A percentile compares a stretch with the other conserved stretches of the same genome.
Conservation (phyloP, 2,329 filamentous ascomycete genomes). For the Apiospora rasikravindrae region DNA sequence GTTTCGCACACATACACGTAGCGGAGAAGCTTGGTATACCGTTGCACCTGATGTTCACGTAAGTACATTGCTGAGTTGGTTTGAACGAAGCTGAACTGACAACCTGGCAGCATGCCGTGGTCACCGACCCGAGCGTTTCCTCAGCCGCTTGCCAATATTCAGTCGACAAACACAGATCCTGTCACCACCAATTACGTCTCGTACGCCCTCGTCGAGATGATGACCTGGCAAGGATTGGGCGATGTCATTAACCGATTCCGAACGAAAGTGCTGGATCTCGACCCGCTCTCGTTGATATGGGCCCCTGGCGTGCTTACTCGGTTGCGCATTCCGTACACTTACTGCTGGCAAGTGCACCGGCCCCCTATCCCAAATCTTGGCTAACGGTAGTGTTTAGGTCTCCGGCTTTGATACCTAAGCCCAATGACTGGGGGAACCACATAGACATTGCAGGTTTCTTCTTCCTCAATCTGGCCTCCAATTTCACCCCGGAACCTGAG, state of each 20-base stretch:
- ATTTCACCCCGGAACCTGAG: conserved; percentile 39
- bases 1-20: conserved; percentile 69
- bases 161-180: conserved; percentile 70
- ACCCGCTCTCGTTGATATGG: conserved; percentile 80
- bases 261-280: conserved; percentile 70
- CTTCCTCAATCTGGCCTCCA: conserved; percentile 52
- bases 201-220: conserved; percentile 85
- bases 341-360: conserved; percentile 71
- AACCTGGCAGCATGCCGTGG: conserved; percentile 72
- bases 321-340: conserved; percentile 82
- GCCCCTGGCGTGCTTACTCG: conserved; percentile 80
- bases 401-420: conserved; percentile 54
- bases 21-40: conserved; percentile 70
- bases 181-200: conserved; percentile 75
- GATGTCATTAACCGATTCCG: conserved; percentile 91
- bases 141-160: conserved; percentile 84
- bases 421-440: conserved; percentile 58
- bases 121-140: conserved; percentile 84
- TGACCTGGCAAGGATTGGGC: conserved; percentile 91
- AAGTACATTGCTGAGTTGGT: conserved; percentile 23
- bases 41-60: conserved; percentile 77
- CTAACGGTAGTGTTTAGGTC: conserved; percentile 33
- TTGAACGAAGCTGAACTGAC: conserved; percentile 17
- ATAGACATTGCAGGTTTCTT: conserved; percentile 60
- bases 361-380: background rate